Evolutionary conservation across 768 basidiomycete genomes (phyloP), one percentile per base, ranked within the genome.

Genomic region (Ramaria sp.): DNA sequence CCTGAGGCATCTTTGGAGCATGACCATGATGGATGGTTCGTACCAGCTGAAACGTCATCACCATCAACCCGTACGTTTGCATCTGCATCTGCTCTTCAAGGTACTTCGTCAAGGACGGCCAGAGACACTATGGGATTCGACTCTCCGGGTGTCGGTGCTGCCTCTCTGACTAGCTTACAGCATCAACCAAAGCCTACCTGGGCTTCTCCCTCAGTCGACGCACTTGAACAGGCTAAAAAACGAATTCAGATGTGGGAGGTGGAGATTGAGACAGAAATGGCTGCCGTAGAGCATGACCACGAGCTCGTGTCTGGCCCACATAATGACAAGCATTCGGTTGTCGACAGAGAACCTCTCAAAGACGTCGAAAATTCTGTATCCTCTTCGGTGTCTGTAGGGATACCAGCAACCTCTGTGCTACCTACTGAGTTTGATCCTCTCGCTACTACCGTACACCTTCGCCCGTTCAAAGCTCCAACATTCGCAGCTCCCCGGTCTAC

Each of bases 181-280:
- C 55, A 36, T 58, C 48, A 39, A 41, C 50, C 18, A 48, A 30
- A 15, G 32, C 52, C 15, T 22, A 51, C 15, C n/a, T 48, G 36
- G 53, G 24, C 51, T 47, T 38, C 22, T 36, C 83, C 83, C 1
- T 83, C 82, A 5, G 70, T 67, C 30, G 67, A 67, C 22, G 79
- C 83, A 1, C 62, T 84, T 7, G 75, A 71, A 7, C 73, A 73
- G 59, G 83, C 83, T 1, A 66, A 75, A 64, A 74, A 74, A 41
- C 77, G 71, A 58, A 68, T 81, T 62, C 68, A 66, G 25, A 65
- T 64, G 25, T 67, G 42, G 36, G 51, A 45, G 48, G 39, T 34
- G 9, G 55, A 57, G 28, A 57, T 42, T 20, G 48, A 59, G n/a
- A 37, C 28, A 5, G 49, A 49, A 48, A 25, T 44, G 27, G 10